Base-by-base conservation (phyloP, 2,329 filamentous ascomycete species). In the Colletotrichum abscissum region DNA sequence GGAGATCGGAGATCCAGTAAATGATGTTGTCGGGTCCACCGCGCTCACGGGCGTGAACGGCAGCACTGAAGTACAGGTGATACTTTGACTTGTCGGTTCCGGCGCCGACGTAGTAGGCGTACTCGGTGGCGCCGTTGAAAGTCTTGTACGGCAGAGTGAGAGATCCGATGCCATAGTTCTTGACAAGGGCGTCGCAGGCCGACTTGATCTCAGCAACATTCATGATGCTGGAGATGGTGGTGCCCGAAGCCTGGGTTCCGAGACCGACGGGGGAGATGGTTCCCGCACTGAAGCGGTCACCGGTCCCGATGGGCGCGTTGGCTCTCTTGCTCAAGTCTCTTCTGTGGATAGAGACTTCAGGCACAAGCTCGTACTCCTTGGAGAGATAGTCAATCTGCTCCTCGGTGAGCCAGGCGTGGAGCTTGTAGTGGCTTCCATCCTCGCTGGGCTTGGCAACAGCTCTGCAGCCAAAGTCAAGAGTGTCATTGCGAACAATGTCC, bases 41-140 rank as follows among this genome's bases (percentile, higher is more conserved):
- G 11, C 89, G 86, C 80, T 91, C 89, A 28, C 89, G 87, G 9
- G 89, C 87, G 76, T 91, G 89, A 59, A 90, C 85, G 30, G 83
- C 88, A 55, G 85, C 86, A 72, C 87, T 87, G 69, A 91, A 80
- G 77, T 88, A 88, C 33, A 89, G 84, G 46, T 86, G 83, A 76
- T 88, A 87, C 33, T 69, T 62, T n/a, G 71, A 71, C 33, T 70
- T 67, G n/a, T 71, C 59, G 59, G 63, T 38, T 3, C 71, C 74
- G 5, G 58, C 59, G 5, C 82, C 82, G 11, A 77, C 77, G 24
- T 57, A 60, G 63, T 69, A 74, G 22, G 63, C 63, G 38, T 74
- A 68, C 22, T 83, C 82, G 1, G 59, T 46, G 9, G 67, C 70
- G 28, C 87, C 88, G 46, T 88, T 81, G 26, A 80, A 76, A 8